A percentile compares a stretch with the other conserved stretches of the same genome.
Evolutionary conservation across 2,329 filamentous ascomycete genomes (phyloP).

Genomic region (Claviceps pazoutovae): DNA sequence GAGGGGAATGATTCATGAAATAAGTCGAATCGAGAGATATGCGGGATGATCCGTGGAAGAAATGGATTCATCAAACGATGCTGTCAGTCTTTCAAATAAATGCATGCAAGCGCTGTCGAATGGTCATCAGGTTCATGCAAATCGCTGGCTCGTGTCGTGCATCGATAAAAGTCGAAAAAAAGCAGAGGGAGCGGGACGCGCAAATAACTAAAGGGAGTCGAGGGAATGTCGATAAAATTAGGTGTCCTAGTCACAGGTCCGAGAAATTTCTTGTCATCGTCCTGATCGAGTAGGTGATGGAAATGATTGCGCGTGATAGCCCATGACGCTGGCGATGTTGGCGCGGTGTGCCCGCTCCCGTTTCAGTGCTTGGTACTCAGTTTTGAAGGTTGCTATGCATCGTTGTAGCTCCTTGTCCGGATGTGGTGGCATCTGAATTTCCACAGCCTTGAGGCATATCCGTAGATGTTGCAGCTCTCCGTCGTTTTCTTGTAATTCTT

Average conservation of each 20-base stretch:
- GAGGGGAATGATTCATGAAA: no score
- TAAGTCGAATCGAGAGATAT: neutral
- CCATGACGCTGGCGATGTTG: conserved; percentile 16
- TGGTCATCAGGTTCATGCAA: conserved; percentile 3
- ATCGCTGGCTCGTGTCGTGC: conserved; percentile 3
- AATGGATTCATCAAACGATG: neutral
- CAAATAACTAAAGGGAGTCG: neutral
- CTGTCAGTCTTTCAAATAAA: neutral
- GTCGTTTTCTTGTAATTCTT: conserved; percentile 41
- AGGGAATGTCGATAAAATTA: neutral
- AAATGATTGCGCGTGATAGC: conserved; percentile 14
- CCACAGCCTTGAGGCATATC: conserved; percentile 48
- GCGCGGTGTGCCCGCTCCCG: conserved; percentile 25
- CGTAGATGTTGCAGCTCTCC: conserved; percentile 47
- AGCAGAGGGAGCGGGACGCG: neutral
- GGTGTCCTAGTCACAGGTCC: neutral
- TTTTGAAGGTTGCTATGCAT: conserved; percentile 47
- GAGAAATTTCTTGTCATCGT: neutral
- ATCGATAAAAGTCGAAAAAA: neutral
- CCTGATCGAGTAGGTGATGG: conserved; percentile 9
- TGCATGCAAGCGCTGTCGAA: neutral
- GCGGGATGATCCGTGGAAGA: neutral
- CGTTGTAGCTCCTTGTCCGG: conserved; percentile 42
- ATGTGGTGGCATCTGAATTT: conserved; percentile 40
- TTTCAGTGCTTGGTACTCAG: conserved; percentile 40